Evolutionary conservation across 495 filamentous ascomycete genomes (phyloP), one percentile per base, ranked within the genome.

Genomic region (Podospora anserina): DNA sequence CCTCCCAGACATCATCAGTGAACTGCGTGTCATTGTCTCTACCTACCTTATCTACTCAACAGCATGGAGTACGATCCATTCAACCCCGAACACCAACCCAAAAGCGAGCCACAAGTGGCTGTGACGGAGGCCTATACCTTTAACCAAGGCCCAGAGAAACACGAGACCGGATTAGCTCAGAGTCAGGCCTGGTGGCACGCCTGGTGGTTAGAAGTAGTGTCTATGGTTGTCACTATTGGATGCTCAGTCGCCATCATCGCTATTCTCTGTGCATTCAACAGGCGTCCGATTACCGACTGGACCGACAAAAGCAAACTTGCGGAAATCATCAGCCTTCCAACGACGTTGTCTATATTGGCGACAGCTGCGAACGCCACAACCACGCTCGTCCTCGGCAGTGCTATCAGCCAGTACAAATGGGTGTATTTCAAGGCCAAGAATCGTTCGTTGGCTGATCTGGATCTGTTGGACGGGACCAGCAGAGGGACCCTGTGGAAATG

Each of bases 401-500:
- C 30, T 18, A 63, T 63, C 18, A 63, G 61, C 20, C 61, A 63
- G 32, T n/a, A 63, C 61, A 63, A 63, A 32, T 63, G 61, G 61
- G 16, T 63, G 19, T 23, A 63, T n/a, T 63, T 63, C 61, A 34
- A 44, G 32, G 23, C 27, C 15, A n/a, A 32, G 13, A 20, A 9
- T 2, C 28, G 61, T 20, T 18, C 18, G 4, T 32, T 63, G 30
- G 11, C 30, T 5, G 61, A 63, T 32, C 20, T 63, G 15, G 32
- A 63, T 26, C 19, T 63, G 6, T 23, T 63, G 4, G 61, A 63
- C n/a, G 28, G 19, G 7, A 32, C 61, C 13, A 63, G 61, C 61
- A 28, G 61, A 16, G 61, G 61, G 9, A 32, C 28, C 13, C 11
- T 32, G 1, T 44, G 30, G 27, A 32, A 6, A 19, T 39, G 28